Evolutionary conservation across 176 grass and related monocot species (phyloP).

Genomic region (Eragrostis nindensis): DNA sequence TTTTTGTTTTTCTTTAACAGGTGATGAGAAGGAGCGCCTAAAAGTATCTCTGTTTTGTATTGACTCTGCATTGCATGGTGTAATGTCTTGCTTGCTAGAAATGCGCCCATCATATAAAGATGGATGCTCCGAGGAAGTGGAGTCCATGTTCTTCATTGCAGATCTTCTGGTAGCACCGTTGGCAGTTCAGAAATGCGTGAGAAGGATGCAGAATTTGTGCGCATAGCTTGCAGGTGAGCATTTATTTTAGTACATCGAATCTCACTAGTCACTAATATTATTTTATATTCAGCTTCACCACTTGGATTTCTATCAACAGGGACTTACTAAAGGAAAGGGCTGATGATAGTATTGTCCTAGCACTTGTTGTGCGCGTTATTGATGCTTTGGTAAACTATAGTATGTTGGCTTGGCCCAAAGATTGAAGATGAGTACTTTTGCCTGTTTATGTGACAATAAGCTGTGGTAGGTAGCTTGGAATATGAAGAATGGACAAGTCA

Average conservation of each 20-base stretch:
- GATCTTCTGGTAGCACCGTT: constrained; percentile 73
- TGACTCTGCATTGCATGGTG: constrained; percentile 86
- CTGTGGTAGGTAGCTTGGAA: constrained; percentile 81
- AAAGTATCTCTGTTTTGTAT: constrained; percentile 94
- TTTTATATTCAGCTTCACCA: constrained; percentile 40
- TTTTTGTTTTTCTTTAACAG: constrained; percentile 51
- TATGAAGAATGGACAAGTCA: constrained; percentile 93
- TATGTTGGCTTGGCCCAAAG: constrained; percentile 51
- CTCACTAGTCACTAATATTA: constrained; percentile 37
- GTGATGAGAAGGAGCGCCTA: constrained; percentile 90
- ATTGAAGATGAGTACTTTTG: constrained; percentile 26
- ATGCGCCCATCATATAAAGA: constrained; percentile 74
- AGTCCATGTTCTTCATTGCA: constrained; percentile 65
- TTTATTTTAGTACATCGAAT: constrained; percentile 24
- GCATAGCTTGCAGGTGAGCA: constrained; percentile 76
- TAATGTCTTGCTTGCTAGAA: constrained; percentile 98
- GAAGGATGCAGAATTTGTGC: constrained; percentile 80
- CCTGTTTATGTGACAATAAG: constrained; percentile 44
- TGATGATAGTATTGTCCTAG: constrained; percentile 92
- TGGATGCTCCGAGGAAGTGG: constrained; percentile 58
- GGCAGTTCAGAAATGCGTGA: constrained; percentile 95
- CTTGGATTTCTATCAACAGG: constrained; percentile 50
- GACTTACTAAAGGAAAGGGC: constrained; percentile 92
- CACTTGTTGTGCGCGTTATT: constrained; percentile 85
- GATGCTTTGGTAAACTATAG: constrained; percentile 96